These are phyloP conservation scores for Magnolia officinalis DNA, from an alignment of 164 flowering plant genomes.

Conservation along the genomic window DNA sequence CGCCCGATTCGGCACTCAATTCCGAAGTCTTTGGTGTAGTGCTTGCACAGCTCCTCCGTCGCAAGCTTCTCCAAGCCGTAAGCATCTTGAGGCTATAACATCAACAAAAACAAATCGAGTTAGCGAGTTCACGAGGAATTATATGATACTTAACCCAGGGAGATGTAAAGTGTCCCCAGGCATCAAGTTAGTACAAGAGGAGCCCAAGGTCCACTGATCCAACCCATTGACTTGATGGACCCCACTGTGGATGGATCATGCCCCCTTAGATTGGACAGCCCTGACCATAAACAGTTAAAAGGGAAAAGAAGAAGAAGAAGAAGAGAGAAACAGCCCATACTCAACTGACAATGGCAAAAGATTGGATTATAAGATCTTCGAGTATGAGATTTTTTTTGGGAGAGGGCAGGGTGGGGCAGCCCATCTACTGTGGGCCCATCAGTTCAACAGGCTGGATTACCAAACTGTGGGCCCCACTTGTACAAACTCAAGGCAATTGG, in stretches of 20 bases:
- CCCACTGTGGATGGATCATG: neutral
- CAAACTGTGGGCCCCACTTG: neutral
- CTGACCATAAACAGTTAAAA: too few species aligned
- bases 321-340: too few species aligned
- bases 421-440: neutral
- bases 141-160: neutral
- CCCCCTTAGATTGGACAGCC: neutral
- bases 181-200: neutral
- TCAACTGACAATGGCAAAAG: too few species aligned
- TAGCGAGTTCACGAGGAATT: neutral
- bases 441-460: neutral
- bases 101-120: neutral
- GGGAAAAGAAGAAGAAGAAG: too few species aligned
- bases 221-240: neutral
- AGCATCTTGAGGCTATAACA: conserved; percentile 95
- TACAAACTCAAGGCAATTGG: neutral
- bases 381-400: neutral
- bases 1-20: conserved; percentile 95
- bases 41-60: conserved; percentile 95
- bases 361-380: neutral
- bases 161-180: neutral
- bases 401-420: too few species aligned
- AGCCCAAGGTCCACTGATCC: neutral
- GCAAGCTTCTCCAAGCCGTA: conserved; percentile 98
- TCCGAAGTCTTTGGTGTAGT: conserved; percentile 92